Evolutionary conservation across 2,329 filamentous ascomycete genomes (phyloP), one percentile per base, ranked within the genome.

Genomic region (Penicillium sp.): DNA sequence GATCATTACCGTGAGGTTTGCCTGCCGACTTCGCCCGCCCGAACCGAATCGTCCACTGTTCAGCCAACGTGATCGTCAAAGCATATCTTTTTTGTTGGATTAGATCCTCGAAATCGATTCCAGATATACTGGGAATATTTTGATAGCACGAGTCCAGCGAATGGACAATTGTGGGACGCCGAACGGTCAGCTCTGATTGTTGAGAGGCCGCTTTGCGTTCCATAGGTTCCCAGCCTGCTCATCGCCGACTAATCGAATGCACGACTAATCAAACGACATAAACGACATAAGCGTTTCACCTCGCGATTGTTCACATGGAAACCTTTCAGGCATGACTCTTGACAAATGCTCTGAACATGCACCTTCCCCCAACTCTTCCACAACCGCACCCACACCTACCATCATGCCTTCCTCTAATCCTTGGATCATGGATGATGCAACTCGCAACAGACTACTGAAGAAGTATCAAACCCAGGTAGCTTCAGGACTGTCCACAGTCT

Each of bases 131-230:
- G 38, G 44, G 42, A 38, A 42, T 6, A 48, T 46, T 10, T 24
- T 33, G 48, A 55, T 58, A 64, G 55, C 49, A 43, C 46, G 55
- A 54, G 50, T 51, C 50, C 43, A 33, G 54, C 65, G 65, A 58
- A 75, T 73, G 71, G 70, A 69, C 63, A 67, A 66, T 68, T 73
- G 72, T 75, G 73, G 74, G 72, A 75, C 72, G 73, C 72, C 57
- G 61, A 74, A 74, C 70, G 72, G 72, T 75, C 72, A 71, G 62
- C 74, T 76, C 73, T 65, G 60, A 62, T 46, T 53, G 59, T 52
- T 72, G 74, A 75, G 74, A 75, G 73, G 69, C 72, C 71, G 71
- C 68, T 74, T 75, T 74, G 74, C 74, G 72, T 76, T 76, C 73
- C 73, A 75, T 75, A 68, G 70, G 72, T 72, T 72, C 27, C 68